Evolutionary conservation across 345 rosid species (phyloP), one percentile per base, ranked within the genome.

Genomic region (Salix viminalis): DNA sequence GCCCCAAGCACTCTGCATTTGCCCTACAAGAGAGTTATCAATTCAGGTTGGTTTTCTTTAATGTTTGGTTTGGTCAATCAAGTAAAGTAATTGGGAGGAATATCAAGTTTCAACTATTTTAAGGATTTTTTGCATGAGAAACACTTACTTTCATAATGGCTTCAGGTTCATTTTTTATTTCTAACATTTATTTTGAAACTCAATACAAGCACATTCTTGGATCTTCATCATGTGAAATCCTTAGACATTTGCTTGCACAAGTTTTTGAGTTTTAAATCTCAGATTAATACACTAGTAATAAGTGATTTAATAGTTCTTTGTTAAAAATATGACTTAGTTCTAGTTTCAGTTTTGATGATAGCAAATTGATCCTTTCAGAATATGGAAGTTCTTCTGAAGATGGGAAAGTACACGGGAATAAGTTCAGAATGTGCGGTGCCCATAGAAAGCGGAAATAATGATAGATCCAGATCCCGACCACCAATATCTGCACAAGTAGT

Each of bases 1-100:
- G 71, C 92, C 99, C 39, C 99, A 96, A 74, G 99, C 99, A 0
- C 91, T 96, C 54, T 96, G 99, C 78, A 90, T 96, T 56, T 96
- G 99, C 67, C 99, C 99, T 75, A 96, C 99, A 10, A 81, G 99
- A 76, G 99, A 96, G 56, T 80, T 96, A 83, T 89, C 99, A 10
- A 90, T 88, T 78, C 99, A 96, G 98, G 99, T 95, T 14, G 28
- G 6, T 67, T 15, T 5, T 24, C 3, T 28, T 41, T 15, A 5
- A 15, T 67, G 66, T 23, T 64, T 26, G 34, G 48, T 46, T 75
- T 52, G 8, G 42, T 36, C 12, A 39, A 50, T 32, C 34, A 37
- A 32, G 28, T 18, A 28, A 41, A 39, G 10, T 39, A 26, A 24
- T 5, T 26, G 28, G 7, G 41, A 13, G 19, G 36, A 13, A n/a